Evolutionary conservation across 2,329 filamentous ascomycete species (phyloP), one percentile per base, ranked within the genome.

Genomic region (Paradendryphiella salina): DNA sequence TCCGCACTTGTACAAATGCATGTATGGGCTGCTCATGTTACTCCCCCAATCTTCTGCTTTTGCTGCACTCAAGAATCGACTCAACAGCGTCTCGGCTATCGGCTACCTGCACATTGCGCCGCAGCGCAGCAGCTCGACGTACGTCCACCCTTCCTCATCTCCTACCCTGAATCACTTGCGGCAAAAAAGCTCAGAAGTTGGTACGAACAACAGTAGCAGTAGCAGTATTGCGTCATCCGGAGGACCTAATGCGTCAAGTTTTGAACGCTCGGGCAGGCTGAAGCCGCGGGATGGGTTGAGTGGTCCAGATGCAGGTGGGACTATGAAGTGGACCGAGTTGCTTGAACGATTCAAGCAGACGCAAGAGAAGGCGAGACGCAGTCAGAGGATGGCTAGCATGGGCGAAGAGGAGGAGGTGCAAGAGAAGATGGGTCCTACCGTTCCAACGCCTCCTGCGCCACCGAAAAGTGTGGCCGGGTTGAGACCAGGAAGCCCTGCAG

Each of bases 11-110:
- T 97, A 99, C 79, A 96, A 96, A 76, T 99, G 94, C 74, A 84
- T 99, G 40, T 99, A 97, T 67, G 94, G 94, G 8, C 83, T 99
- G 37, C 80, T 99, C 46, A 99, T 99, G 94, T 86, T 99, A 14
- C 82, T 99, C n/a, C 94, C 94, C 0, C 94, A 99, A 75, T 97
- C 93, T 13, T 95, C 91, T 21, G 95, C 94, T 7, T 99, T 99
- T 75, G 94, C 92, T 21, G 93, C 94, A 2, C 80, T 99, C 50
- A 97, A 96, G 72, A 99, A 99, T 70, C 86, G 94, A 34, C 82
- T 99, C 42, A 97, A 97, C 74, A 96, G 90, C 73, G 94, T 99
- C 61, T 96, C 90, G 77, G 92, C 94, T 44, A 97, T 99, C 70
- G 94, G 93, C 35, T 96, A 96, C 73, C 79, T 99, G 55, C 93